Base-by-base conservation (phyloP, 306 rosid species). In the Fragaria nilgerrensis region DNA sequence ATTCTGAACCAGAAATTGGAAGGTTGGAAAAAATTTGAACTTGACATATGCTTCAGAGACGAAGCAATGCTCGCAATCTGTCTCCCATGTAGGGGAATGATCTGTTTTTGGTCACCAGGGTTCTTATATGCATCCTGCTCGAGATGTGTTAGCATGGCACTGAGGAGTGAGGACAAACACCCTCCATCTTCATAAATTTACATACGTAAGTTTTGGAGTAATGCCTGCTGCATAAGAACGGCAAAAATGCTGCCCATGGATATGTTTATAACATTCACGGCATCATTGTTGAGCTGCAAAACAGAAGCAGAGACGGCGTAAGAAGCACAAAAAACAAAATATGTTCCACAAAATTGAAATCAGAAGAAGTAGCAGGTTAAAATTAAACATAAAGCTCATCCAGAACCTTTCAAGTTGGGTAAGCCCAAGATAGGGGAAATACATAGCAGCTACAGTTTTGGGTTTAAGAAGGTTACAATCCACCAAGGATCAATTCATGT, bases 261-360 rank as follows among this genome's bases (percentile, higher is more conserved):
- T 82, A 96, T 92, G 85, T 96, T 96, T 88, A 96, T 91, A 75
- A 96, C 62, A 67, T 96, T 96, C 65, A 96, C 99, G 4, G 84
- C 90, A 72, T 96, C 97, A 59, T 96, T 95, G 52, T 90, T 91
- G 55, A 95, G 99, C 98, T 96, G 97, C 89, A 86, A 70, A 86
- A 79, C 68, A 75, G 67, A 70, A 73, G 65, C 12, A 10, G 23
- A 72, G 65, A 16, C 2, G 0, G 55, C 34, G 64, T 58, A 23
- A 79, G 75, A 52, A 27, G 62, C 62, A 48, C 17, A 41, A 2
- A 68, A 5, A 19, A 6, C 23, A n/a, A 37, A 36, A 65, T 19
- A 25, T 2, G 15, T 9, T 7, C 48, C 52, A 56, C 14, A 36
- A 22, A 66, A 3, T 6, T 75, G 37, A 65, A 73, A 45, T 19